phyloP scores from a whole-genome alignment of 2,329 filamentous ascomycete genomes.

The Emydomyces testavorans region DNA sequence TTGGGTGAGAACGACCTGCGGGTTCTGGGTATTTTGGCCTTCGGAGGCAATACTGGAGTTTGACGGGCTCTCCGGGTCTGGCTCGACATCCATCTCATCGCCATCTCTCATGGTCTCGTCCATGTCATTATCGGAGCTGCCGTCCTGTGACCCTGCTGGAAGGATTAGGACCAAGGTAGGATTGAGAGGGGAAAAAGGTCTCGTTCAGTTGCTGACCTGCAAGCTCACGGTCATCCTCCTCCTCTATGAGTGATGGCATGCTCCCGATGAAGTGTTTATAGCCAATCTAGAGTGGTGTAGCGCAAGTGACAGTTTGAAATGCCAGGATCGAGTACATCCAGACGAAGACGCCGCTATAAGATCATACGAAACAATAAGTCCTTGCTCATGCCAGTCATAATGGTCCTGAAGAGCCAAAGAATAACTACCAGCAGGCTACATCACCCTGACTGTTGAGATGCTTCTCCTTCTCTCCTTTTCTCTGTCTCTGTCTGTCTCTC shows the following conservation, averaged over 20 bases:
- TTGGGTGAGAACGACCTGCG: conserved; percentile 39
- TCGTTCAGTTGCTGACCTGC: conserved; percentile 23
- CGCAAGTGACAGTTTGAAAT: too few species aligned
- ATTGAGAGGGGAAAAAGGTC: not conserved
- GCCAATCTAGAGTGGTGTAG: not conserved
- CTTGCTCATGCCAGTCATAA: too few species aligned
- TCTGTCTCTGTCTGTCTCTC: too few species aligned
- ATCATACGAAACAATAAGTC: too few species aligned
- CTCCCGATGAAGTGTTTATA: not conserved
- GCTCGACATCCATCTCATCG: conserved; percentile 26
- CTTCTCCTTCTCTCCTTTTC: too few species aligned
- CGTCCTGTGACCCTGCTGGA: conserved; percentile 37
- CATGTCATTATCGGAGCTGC: conserved; percentile 39
- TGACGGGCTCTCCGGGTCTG: conserved; percentile 26
- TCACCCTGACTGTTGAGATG: too few species aligned
- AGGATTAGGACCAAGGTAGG: not conserved
- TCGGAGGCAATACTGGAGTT: conserved; percentile 31
- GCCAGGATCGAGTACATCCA: too few species aligned
- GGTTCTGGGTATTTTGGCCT: conserved; percentile 30
- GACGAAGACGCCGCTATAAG: too few species aligned
- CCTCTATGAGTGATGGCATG: conserved; percentile 27
- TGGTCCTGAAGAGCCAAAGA: too few species aligned
- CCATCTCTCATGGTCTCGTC: conserved; percentile 37
- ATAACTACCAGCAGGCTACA: too few species aligned
- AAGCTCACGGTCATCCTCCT: conserved; percentile 35